A percentile compares a stretch with the other conserved stretches of the same genome.
These are phyloP conservation scores for Fusarium clavum DNA, from an alignment of 2,329 filamentous ascomycete species.

Conservation along the genomic window DNA sequence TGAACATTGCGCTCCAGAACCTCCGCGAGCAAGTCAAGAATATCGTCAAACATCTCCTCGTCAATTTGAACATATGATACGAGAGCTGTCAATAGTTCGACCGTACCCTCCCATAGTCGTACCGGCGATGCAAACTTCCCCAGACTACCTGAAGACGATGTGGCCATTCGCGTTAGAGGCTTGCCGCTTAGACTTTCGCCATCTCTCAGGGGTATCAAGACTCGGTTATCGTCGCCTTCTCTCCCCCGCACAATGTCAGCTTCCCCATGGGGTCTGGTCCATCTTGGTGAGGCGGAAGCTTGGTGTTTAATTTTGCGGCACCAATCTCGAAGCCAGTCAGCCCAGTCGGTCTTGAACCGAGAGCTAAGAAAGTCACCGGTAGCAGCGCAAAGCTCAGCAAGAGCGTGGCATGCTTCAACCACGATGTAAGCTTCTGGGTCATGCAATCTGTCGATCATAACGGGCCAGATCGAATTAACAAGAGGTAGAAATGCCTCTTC, in stretches of 20 bases:
- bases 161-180: conserved; percentile 9
- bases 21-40: conserved; percentile 71
- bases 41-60: conserved; percentile 77
- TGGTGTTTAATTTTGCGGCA: conserved; percentile 58
- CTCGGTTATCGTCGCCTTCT: conserved; percentile 38
- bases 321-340: conserved; percentile 63
- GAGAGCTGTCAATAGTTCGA: conserved; percentile 70
- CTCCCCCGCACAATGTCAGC: conserved; percentile 29
- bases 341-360: conserved; percentile 81
- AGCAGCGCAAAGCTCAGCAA: conserved; percentile 74
- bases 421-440: conserved; percentile 76
- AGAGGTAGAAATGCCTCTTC: conserved; percentile 89
- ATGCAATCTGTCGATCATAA: conserved; percentile 75
- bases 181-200: conserved; percentile 40
- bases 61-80: conserved; percentile 72
- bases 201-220: conserved; percentile 51
- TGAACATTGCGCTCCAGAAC: conserved; percentile 58
- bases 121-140: conserved; percentile 71
- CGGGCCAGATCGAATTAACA: conserved; percentile 91
- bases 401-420: conserved; percentile 75
- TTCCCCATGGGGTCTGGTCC: conserved; percentile 34
- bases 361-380: conserved; percentile 85
- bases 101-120: conserved; percentile 73
- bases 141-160: conserved; percentile 53
- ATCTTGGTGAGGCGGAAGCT: conserved; percentile 44